Evolutionary conservation across 1,284 basidiomycete species (phyloP).

Genomic region (Leccinum fuscescens): DNA sequence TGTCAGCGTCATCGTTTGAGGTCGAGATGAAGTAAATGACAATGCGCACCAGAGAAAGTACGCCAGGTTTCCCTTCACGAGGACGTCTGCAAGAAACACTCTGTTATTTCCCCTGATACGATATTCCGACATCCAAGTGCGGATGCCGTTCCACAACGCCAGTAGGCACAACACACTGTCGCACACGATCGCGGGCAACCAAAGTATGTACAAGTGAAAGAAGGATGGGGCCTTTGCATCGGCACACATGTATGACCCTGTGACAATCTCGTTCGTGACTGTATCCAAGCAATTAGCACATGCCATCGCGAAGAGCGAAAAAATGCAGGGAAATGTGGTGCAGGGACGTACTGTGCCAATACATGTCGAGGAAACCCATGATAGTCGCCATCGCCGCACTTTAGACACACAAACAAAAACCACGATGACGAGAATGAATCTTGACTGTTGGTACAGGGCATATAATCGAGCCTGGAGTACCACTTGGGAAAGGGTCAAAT

Average conservation of each 20-base stretch:
- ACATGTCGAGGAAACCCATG: not conserved
- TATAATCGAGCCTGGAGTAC: conserved; percentile 19
- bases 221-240: conserved; percentile 5
- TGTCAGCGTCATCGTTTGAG: not conserved
- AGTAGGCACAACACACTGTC: conserved; percentile 16
- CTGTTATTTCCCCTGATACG: not conserved
- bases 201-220: conserved; percentile 12
- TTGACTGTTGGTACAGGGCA: conserved; percentile 15
- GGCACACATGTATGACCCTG: conserved; percentile 18
- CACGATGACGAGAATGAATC: conserved; percentile 10
- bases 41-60: conserved; percentile 24
- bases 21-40: not conserved
- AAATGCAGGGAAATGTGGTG: not conserved
- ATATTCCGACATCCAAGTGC: conserved; percentile 6
- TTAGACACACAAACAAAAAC: conserved; percentile 12
- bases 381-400: conserved; percentile 6
- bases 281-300: too few species aligned
- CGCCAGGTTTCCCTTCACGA: conserved; percentile 16
- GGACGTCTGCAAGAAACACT: conserved; percentile 3
- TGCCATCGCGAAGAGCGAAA: not conserved
- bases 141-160: conserved; percentile 14
- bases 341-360: conserved; percentile 8
- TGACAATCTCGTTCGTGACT: conserved; percentile 15
- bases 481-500: conserved; percentile 8
- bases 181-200: conserved; percentile 19